Evolutionary conservation across 208 protist species (phyloP).

Genomic region (Sergeia podlipaevii): DNA sequence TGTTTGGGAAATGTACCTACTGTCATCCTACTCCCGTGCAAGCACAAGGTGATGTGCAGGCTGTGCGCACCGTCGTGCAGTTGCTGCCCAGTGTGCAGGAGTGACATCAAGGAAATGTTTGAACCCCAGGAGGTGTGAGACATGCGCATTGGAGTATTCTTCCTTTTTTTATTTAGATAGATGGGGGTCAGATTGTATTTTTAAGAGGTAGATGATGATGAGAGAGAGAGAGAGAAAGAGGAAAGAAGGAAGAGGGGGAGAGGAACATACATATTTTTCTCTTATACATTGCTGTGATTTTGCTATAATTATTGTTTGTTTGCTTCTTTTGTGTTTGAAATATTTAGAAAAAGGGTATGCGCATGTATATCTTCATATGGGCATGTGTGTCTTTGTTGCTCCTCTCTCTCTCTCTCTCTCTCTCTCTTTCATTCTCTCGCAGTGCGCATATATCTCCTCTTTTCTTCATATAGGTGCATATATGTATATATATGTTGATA

Average conservation of each 20-base stretch:
- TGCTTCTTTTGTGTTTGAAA: not conserved
- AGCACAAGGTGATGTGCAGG: constrained; percentile 80
- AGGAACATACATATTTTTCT: constrained; percentile 4
- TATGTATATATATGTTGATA: too few relatives aligned
- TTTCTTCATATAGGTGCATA: too few relatives aligned
- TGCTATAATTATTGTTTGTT: constrained; percentile 6
- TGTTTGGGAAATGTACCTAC: constrained; percentile 78
- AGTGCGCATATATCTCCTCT: too few relatives aligned
- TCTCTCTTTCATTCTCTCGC: not conserved
- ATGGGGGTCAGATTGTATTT: too few relatives aligned
- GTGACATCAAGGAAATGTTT: constrained; percentile 74
- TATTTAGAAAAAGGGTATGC: too few relatives aligned
- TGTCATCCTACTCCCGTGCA: constrained; percentile 80
- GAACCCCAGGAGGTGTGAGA: constrained; percentile 76
- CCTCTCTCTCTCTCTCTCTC: constrained; percentile 2
- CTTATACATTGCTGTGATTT: constrained; percentile 13
- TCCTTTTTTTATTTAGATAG: constrained; percentile 2
- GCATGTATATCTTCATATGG: not conserved
- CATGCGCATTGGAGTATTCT: constrained; percentile 10
- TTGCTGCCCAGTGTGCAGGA: constrained; percentile 72
- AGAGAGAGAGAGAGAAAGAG: not conserved
- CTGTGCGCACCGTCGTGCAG: constrained; percentile 49
- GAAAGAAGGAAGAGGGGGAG: not conserved
- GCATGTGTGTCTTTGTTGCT: not conserved
- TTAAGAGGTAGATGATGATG: constrained; percentile 12